Base-by-base conservation (phyloP, 1,139 yeast genomes). In the Nakaseomyces kungkrabaensis region DNA sequence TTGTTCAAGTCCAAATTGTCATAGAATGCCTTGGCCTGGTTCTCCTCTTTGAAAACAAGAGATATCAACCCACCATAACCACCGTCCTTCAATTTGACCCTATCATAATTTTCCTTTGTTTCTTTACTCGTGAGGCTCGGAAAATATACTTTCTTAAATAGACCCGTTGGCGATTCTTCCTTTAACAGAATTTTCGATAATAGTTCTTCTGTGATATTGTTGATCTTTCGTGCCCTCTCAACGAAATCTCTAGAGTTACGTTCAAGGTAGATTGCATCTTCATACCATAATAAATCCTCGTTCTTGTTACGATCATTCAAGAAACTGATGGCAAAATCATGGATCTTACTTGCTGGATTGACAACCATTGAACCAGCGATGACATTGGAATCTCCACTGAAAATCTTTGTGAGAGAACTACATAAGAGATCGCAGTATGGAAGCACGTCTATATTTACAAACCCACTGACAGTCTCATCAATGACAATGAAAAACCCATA, bases 31-130 rank as follows among this genome's bases (percentile, higher is more conserved):
- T 75, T 74, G 0, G 97, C 96, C 57, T 79, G 81, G 11, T 72
- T 70, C 10, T 85, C 81, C 8, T 81, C 74, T 48, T 81, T 71
- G 68, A 92, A 88, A 8, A 85, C 76, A 50, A 92, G 72, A 6
- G 96, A 87, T 22, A 92, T 72, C 48, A 92, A 74, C 0, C 97
- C 97, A 43, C 98, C 98, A 61, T 92, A 92, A 0, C 98, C 98
- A 33, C 96, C 97, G 37, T 74, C 71, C 8, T 75, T 68, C 22
- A 81, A 81, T 57, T 78, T 83, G 47, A 88, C 72, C 5, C 70
- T 76, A 57, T 92, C 97, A 63, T 86, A 92, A 64, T 85, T 77
- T 46, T 70, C 63, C 55, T 74, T 79, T n/a, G 88, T 71, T 2
- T 75, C 76, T 13, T 47, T 52, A 22, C 73, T 65, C 3, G 74